Conservation (phyloP, 2,329 filamentous ascomycete species). For the Cordyceps cicadae region DNA sequence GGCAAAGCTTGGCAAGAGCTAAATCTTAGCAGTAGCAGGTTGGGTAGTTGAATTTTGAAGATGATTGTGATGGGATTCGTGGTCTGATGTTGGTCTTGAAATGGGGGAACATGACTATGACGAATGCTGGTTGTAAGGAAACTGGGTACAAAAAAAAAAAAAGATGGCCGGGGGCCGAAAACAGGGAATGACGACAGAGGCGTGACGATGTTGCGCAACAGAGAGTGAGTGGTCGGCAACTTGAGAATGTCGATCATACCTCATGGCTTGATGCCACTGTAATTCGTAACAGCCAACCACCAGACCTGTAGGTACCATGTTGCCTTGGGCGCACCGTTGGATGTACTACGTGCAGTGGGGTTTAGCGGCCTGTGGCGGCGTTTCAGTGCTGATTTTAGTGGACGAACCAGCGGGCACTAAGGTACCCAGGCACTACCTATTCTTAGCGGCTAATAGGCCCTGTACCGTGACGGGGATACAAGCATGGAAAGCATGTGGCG, state of each 20-base stretch:
- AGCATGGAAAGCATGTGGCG: neutral
- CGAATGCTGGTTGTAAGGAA: neutral
- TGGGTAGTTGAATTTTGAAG: neutral
- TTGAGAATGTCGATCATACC: neutral
- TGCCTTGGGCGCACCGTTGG: neutral
- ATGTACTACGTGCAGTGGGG: neutral
- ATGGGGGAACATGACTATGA: neutral
- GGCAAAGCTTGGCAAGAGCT: slow-evolving; percentile 8
- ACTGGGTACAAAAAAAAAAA: neutral
- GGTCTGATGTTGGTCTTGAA: neutral
- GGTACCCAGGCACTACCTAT: neutral
- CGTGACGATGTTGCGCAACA: neutral
- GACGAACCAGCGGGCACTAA: neutral
- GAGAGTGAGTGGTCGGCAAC: neutral
- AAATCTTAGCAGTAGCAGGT: neutral
- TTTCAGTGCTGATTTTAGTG: neutral
- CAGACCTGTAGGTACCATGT: too few relatives aligned
- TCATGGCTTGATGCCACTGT: too few relatives aligned
- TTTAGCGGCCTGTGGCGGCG: neutral
- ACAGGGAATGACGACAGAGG: slow-evolving; percentile 5
- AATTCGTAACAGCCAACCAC: too few relatives aligned
- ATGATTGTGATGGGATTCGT: neutral
- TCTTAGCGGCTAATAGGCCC: neutral
- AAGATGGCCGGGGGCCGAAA: neutral
- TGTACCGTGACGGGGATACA: neutral